Conservation (phyloP, 176 grass and related monocot genomes). For the Raddia distichophylla region DNA sequence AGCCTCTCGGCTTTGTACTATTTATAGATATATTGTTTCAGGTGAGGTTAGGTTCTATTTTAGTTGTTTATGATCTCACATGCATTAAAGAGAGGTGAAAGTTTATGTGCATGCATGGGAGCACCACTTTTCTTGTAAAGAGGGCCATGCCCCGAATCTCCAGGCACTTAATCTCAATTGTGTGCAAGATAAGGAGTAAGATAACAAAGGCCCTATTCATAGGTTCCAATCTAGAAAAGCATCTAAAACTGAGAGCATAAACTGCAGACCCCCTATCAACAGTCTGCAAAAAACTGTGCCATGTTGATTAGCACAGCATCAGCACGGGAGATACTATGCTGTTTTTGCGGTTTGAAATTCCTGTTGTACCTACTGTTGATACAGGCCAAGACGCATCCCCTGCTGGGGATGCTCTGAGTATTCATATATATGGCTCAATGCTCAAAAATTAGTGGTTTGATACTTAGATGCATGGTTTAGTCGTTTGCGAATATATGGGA, state of each 20-base stretch:
- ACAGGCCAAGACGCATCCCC: too few species aligned
- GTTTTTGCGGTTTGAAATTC: too few species aligned
- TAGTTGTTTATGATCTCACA: slow-evolving; percentile 44
- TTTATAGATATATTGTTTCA: slow-evolving; percentile 53
- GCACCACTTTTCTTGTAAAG: slow-evolving; percentile 54
- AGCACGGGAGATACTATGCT: too few species aligned
- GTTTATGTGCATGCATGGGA: slow-evolving; percentile 38
- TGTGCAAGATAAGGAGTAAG: slow-evolving; percentile 29
- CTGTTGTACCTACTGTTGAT: too few species aligned
- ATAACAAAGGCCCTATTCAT: slow-evolving; percentile 4
- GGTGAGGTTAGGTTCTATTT: slow-evolving; percentile 42
- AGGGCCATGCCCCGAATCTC: slow-evolving; percentile 52
- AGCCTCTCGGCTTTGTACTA: too few species aligned
- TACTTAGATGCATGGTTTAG: not conserved
- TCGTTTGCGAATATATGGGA: not conserved
- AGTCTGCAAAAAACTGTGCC: too few species aligned
- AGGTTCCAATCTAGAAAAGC: slow-evolving; percentile 33
- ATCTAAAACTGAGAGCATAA: too few species aligned
- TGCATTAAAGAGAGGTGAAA: slow-evolving; percentile 33
- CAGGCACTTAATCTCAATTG: slow-evolving; percentile 47
- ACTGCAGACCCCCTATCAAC: too few species aligned
- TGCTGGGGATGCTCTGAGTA: too few species aligned
- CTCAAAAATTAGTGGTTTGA: not conserved
- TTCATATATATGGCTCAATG: not conserved
- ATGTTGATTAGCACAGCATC: too few species aligned